Conservation (phyloP, 768 basidiomycete species). For the Sarcodon sp. region DNA sequence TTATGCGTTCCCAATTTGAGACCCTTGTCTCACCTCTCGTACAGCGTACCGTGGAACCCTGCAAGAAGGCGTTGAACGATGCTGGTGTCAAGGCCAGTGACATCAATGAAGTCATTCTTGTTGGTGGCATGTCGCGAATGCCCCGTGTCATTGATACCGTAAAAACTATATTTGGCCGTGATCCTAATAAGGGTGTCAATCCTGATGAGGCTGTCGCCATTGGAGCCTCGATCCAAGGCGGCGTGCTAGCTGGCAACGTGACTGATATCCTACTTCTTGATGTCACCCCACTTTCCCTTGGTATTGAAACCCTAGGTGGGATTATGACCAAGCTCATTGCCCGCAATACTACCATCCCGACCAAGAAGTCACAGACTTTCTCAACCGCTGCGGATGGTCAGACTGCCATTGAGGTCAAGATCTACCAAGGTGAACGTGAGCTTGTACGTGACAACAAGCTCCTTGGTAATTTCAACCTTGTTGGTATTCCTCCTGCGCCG, state of each 20-base stretch:
- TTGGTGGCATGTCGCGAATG: conserved; percentile 99
- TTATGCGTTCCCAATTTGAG: conserved; percentile 87
- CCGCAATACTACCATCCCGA: conserved; percentile 98
- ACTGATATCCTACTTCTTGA: conserved; percentile 92
- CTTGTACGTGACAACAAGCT: conserved; percentile 97
- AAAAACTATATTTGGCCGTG: conserved; percentile 86
- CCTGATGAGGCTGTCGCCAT: conserved; percentile 99
- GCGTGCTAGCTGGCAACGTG: conserved; percentile 93
- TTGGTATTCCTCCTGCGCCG: conserved; percentile 82
- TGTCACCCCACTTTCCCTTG: conserved; percentile 93
- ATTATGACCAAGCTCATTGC: conserved; percentile 99
- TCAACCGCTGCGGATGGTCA: conserved; percentile 98
- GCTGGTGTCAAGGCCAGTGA: conserved; percentile 89
- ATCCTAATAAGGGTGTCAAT: conserved; percentile 98
- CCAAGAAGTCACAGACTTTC: conserved; percentile 98
- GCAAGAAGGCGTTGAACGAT: conserved; percentile 93
- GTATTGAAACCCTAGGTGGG: conserved; percentile 95
- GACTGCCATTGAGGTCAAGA: conserved; percentile 99
- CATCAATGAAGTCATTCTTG: conserved; percentile 93
- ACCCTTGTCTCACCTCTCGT: conserved; percentile 70
- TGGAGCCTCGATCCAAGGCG: conserved; percentile 96
- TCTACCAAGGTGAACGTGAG: conserved; percentile 99
- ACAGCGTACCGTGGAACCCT: conserved; percentile 85
- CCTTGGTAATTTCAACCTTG: conserved; percentile 98
- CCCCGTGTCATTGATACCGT: conserved; percentile 91